phyloP scores from a whole-genome alignment of 2,329 filamentous ascomycete genomes.

The Cladosporium halotolerans region DNA sequence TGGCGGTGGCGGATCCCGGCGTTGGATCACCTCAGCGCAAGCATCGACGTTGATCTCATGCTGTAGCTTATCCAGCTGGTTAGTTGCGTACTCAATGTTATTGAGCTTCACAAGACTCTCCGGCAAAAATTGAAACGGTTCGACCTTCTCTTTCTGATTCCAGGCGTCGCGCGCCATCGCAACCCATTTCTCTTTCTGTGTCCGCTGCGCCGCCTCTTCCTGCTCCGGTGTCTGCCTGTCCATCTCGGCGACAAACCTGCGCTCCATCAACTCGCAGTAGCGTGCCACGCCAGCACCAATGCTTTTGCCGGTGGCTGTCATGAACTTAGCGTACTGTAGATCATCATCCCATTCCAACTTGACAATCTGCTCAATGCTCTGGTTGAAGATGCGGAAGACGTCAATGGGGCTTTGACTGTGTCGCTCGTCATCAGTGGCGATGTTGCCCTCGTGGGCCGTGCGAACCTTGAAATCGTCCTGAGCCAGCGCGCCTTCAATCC shows the following conservation, averaged over 20 bases:
- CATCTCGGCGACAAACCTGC: conserved; percentile 84
- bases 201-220: conserved; percentile 67
- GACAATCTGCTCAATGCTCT: conserved; percentile 80
- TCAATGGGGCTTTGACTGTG: conserved; percentile 93
- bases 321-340: conserved; percentile 89
- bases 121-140: conserved; percentile 93
- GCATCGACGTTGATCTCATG: conserved; percentile 84
- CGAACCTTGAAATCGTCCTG: conserved; percentile 81
- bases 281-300: conserved; percentile 75
- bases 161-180: conserved; percentile 90
- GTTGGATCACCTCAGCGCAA: conserved; percentile 75
- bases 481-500: conserved; percentile 85
- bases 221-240: conserved; percentile 85
- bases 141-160: conserved; percentile 84
- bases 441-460: conserved; percentile 42
- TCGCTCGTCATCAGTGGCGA: conserved; percentile 69
- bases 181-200: conserved; percentile 86
- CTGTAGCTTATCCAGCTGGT: conserved; percentile 86
- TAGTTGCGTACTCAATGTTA: conserved; percentile 91
- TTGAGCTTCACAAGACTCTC: conserved; percentile 97
- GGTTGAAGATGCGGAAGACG: conserved; percentile 88
- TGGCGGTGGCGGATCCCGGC: conserved; percentile 65
- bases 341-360: conserved; percentile 89
- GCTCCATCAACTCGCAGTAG: conserved; percentile 87
- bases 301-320: conserved; percentile 83